Percentiles rank a stretch among this genome's conserved stretches.
These are phyloP conservation scores for Perkinsus olseni DNA, from an alignment of 169 alveolate species.

Conservation along the genomic window DNA sequence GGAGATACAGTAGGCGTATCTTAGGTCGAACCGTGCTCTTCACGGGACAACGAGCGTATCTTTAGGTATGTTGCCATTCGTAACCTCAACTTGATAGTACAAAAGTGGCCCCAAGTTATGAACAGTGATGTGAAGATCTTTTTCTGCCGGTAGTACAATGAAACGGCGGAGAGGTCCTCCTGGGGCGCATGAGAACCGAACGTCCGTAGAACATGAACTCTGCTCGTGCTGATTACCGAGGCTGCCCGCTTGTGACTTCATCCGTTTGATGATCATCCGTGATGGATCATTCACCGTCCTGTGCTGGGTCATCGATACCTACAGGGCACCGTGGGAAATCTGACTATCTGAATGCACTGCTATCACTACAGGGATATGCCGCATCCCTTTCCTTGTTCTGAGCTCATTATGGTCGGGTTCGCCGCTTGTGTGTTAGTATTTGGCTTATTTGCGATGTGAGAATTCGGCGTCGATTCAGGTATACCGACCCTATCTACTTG, in stretches of 20 bases:
- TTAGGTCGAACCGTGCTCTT: background rate
- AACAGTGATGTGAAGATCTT: constrained; percentile 86
- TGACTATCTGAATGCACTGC: too few species aligned
- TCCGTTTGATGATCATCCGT: background rate
- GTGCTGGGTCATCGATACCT: too few species aligned
- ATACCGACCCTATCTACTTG: constrained; percentile 96
- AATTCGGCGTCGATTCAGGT: too few species aligned
- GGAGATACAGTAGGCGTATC: constrained; percentile 77
- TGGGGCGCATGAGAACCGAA: background rate
- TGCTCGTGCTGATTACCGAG: background rate
- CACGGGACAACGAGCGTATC: background rate
- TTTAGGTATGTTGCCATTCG: constrained; percentile 74
- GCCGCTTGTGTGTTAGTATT: too few species aligned
- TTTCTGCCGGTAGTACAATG: constrained; percentile 65
- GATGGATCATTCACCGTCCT: too few species aligned
- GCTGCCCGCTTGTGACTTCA: too few species aligned
- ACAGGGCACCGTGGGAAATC: too few species aligned
- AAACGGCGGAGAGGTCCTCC: background rate
- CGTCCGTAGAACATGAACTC: background rate
- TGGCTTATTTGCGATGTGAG: too few species aligned
- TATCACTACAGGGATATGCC: too few species aligned
- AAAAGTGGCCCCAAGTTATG: constrained; percentile 86
- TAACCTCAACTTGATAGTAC: constrained; percentile 88
- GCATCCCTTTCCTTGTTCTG: too few species aligned
- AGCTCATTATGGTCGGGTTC: too few species aligned